phyloP scores from a whole-genome alignment of 2,329 filamentous ascomycete species.

The Aspergillus sp. region DNA sequence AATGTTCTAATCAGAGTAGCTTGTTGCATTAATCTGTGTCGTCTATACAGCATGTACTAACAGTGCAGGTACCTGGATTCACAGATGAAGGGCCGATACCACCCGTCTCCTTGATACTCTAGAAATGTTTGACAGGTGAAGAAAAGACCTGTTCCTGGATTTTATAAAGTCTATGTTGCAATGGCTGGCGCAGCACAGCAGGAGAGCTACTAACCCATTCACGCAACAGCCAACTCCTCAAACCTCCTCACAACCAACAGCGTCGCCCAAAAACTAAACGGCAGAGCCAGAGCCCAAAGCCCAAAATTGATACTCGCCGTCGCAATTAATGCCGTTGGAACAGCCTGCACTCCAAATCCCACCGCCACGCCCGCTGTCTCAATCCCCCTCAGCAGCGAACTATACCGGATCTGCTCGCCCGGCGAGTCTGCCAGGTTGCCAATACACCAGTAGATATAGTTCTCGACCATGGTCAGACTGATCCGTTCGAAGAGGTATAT shows the following conservation, averaged over 20 bases:
- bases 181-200: no score
- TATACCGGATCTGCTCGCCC: constrained; percentile 47
- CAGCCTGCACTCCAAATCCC: constrained; percentile 47
- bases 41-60: no score
- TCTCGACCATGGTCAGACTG: constrained; percentile 43
- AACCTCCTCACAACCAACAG: constrained; percentile 44
- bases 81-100: no score
- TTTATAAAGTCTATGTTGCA: no score
- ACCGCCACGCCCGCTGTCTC: constrained; percentile 45
- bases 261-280: constrained; percentile 48
- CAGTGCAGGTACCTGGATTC: no score
- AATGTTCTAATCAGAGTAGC: no score
- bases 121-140: no score
- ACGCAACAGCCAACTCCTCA: constrained; percentile 11
- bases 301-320: constrained; percentile 47
- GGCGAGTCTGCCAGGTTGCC: constrained; percentile 47
- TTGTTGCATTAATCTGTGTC: no score
- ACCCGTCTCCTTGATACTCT: no score
- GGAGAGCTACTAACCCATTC: no score
- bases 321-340: constrained; percentile 44
- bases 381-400: constrained; percentile 44
- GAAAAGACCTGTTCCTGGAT: no score
- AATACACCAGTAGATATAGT: constrained; percentile 51
- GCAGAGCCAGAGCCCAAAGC: constrained; percentile 44
- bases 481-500: constrained; percentile 42